phyloP scores from a whole-genome alignment of 73 alveolate species.

The Paramecium primaurelia region DNA sequence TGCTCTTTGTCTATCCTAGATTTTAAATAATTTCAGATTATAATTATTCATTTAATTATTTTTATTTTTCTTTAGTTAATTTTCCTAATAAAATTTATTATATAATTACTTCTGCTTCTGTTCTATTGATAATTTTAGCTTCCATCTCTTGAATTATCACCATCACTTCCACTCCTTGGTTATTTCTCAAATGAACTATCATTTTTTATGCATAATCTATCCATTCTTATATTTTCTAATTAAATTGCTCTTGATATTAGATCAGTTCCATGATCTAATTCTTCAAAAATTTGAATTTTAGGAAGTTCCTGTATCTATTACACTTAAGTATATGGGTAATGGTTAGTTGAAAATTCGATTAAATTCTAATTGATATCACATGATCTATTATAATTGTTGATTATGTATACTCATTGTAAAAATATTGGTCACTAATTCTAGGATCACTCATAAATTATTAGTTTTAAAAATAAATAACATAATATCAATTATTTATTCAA shows the following conservation, averaged over 20 bases:
- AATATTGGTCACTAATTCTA: neutral
- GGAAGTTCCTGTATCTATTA: neutral
- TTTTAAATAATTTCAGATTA: neutral
- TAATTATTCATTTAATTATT: neutral
- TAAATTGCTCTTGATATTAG: neutral
- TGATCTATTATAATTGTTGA: neutral
- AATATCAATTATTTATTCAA: neutral
- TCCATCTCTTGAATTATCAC: neutral
- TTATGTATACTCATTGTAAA: neutral
- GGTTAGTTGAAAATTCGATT: neutral
- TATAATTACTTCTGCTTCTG: neutral
- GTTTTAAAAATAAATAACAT: neutral
- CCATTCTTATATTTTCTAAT: neutral
- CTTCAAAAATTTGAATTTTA: neutral
- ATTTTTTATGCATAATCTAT: neutral
- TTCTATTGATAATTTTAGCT: neutral
- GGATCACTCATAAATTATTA: neutral
- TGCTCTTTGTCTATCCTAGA: neutral
- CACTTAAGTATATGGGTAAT: neutral
- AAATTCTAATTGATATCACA: neutral
- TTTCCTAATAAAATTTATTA: neutral
- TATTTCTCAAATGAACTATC: neutral
- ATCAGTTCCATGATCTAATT: neutral
- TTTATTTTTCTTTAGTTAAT: neutral
- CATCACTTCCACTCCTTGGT: neutral